Base-by-base conservation (phyloP, 352 stramenopile species). In the Phytophthora tubulina region DNA sequence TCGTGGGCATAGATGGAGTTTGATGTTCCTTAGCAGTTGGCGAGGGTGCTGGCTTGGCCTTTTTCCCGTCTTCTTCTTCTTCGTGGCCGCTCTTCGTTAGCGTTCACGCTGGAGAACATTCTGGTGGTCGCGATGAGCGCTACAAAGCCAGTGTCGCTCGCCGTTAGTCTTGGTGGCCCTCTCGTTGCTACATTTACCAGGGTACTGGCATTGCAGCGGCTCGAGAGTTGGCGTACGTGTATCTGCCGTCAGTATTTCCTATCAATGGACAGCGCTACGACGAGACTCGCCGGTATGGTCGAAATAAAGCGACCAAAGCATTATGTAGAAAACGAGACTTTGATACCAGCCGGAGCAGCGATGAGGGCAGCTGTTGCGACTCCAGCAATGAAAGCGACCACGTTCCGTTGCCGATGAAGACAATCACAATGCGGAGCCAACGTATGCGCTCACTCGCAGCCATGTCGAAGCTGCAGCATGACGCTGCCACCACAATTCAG, bases 401-500 rank as follows among this genome's bases (percentile, higher is more conserved):
- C 7, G 17, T 44, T 44, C 38, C 42, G 11, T 3, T 14, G 13
- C 17, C 39, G 11, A 17, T 27, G 21, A 55, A 55, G 46, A 11
- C 15, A 4, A 31, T 31, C 4, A 50, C 45, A 36, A 81, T 85
- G 59, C 53, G 77, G 8, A 76, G 60, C 44, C 78, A 87, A 52
- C 79, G 78, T 53, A 77, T 90, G 49, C 76, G 63, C 3, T 88
- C 82, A 8, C 54, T 90, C 6, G 75, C 77, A 14, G 71, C 70
- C 13, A 82, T 90, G 70, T 84, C 80, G 9, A 76, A 67, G 27
- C 63, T 90, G 33, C 82, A 86, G 58, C 66, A 80, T 6, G 72
- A 68, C 15, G 78, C 82, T 17, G 82, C 78, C 13, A 57, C 21
- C 2, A 65, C 77, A 53, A 86, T 90, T 31, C 82, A 90, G 70